A percentile compares a stretch with the other conserved stretches of the same genome.
Evolutionary conservation across 495 filamentous ascomycete genomes (phyloP).

Genomic region (Penicillium paxilli): DNA sequence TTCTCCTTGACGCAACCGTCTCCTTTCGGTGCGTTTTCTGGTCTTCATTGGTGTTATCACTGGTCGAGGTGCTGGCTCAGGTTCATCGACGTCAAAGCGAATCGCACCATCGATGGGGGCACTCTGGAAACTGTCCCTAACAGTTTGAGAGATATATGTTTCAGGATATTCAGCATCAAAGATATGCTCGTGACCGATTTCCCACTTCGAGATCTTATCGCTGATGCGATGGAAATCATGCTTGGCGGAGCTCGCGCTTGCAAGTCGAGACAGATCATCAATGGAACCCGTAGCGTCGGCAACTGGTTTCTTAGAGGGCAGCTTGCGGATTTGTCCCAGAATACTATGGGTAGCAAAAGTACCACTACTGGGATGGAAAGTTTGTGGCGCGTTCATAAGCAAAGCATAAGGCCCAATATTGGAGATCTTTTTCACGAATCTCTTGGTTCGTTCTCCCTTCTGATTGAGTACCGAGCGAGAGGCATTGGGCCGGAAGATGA

Average conservation of each 20-base stretch:
- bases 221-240: slow-evolving; percentile 22
- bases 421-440: not conserved
- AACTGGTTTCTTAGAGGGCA: slow-evolving; percentile 12
- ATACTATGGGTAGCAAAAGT: slow-evolving; percentile 42
- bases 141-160: slow-evolving; percentile 37
- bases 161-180: slow-evolving; percentile 22
- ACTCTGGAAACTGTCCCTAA: slow-evolving; percentile 30
- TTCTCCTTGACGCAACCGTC: not conserved
- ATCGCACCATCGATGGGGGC: slow-evolving; percentile 33
- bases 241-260: slow-evolving; percentile 1
- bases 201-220: slow-evolving; percentile 37
- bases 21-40: not conserved
- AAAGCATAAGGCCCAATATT: not conserved
- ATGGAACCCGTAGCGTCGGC: slow-evolving; percentile 24
- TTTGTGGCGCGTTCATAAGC: slow-evolving; percentile 41
- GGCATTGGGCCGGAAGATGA: slow-evolving; percentile 6
- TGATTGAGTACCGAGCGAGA: not conserved
- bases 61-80: not conserved
- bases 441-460: not conserved
- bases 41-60: not conserved
- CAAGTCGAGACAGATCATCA: slow-evolving; percentile 23
- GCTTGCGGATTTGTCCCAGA: slow-evolving; percentile 9
- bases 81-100: slow-evolving; percentile 33
- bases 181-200: slow-evolving; percentile 34
- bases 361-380: slow-evolving; percentile 39